phyloP scores from a whole-genome alignment of 2,329 filamentous ascomycete species.

The Colletotrichum somersetense region DNA sequence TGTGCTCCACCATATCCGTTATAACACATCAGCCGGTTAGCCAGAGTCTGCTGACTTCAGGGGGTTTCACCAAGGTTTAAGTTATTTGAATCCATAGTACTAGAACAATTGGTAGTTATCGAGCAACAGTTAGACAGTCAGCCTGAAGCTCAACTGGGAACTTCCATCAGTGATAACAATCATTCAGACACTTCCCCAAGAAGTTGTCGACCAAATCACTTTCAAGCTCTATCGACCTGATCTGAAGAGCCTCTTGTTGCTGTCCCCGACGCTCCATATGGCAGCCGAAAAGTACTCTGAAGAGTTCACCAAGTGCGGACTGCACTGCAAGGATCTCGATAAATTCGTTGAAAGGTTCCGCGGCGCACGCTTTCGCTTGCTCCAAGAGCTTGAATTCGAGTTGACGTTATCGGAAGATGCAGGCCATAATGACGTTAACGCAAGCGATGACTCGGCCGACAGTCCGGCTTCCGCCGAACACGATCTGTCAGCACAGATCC shows the following conservation, averaged over 20 bases:
- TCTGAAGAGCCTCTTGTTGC: background rate
- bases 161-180: background rate
- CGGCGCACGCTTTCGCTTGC: slow-evolving; percentile 1
- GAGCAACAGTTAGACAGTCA: too few relatives aligned
- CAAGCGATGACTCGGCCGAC: background rate
- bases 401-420: background rate
- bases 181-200: background rate
- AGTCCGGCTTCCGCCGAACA: background rate
- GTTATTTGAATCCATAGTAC: too few relatives aligned
- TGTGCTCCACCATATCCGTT: too few relatives aligned
- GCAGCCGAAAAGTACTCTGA: slow-evolving; percentile 14
- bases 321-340: background rate
- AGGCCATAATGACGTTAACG: background rate
- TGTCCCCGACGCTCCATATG: background rate
- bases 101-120: too few relatives aligned
- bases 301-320: background rate
- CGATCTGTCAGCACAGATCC: background rate
- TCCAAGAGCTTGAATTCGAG: slow-evolving; percentile 4
- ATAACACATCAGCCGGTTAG: too few relatives aligned
- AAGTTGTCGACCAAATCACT: slow-evolving; percentile 10
- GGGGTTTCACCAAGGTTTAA: too few relatives aligned
- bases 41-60: too few relatives aligned
- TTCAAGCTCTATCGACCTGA: background rate
- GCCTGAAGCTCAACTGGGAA: too few relatives aligned
- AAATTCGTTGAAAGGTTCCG: slow-evolving; percentile 4